phyloP scores from a whole-genome alignment of 1,284 basidiomycete genomes.

The Irpex sp. region DNA sequence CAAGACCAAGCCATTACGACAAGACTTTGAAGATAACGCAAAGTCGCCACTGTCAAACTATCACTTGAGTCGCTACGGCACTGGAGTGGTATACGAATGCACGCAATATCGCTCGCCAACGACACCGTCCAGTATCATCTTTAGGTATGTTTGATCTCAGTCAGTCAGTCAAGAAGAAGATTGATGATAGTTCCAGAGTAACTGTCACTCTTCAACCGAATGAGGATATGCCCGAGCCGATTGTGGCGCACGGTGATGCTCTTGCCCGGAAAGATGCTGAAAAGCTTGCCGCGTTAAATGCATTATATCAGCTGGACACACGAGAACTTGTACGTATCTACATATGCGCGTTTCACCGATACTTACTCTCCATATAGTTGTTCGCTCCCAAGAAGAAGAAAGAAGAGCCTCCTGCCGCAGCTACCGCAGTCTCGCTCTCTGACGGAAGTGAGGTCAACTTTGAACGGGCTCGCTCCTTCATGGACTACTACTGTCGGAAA shows the following conservation, averaged over 20 bases:
- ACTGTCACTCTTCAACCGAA: constrained; percentile 1
- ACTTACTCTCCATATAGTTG: neutral
- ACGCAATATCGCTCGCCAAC: neutral
- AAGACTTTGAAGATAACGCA: constrained; percentile 34
- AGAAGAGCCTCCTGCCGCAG: neutral
- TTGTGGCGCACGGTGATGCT: constrained; percentile 57
- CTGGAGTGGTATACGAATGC: constrained; percentile 14
- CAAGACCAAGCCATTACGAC: constrained; percentile 27
- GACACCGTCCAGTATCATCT: neutral
- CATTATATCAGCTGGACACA: constrained; percentile 54
- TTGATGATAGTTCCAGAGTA: constrained; percentile 8
- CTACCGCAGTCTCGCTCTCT: constrained; percentile 43
- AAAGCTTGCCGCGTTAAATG: constrained; percentile 68
- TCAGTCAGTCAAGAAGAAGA: constrained; percentile 67
- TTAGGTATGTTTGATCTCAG: constrained; percentile 42
- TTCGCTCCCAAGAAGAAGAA: neutral
- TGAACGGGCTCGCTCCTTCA: constrained; percentile 84
- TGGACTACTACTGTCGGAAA: constrained; percentile 91
- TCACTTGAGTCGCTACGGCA: neutral
- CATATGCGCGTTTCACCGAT: neutral
- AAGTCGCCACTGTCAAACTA: constrained; percentile 45
- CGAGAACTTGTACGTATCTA: constrained; percentile 5
- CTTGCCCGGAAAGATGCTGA: constrained; percentile 64
- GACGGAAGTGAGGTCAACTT: constrained; percentile 68
- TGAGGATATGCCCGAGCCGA: constrained; percentile 1